A percentile compares a stretch with the other conserved stretches of the same genome.
Evolutionary conservation across 345 rosid genomes (phyloP).

Genomic region (Stellera chamaejasme): DNA sequence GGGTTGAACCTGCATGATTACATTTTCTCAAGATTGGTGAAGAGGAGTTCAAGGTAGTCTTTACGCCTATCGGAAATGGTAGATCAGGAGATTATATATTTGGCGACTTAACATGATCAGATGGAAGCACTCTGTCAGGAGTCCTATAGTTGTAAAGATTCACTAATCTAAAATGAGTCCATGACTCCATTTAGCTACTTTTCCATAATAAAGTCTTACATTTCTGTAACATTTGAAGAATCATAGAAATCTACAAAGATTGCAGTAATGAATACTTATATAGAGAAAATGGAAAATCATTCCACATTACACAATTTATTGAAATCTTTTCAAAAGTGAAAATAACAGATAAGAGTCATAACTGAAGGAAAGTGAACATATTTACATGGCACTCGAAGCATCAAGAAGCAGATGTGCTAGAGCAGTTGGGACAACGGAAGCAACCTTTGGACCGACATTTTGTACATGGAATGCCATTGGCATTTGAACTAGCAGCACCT

Average conservation of each 20-base stretch:
- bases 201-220: too few species aligned
- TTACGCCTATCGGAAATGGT: conserved; percentile 6
- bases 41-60: conserved; percentile 19
- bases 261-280: too few species aligned
- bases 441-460: conserved; percentile 65
- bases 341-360: too few species aligned
- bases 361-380: too few species aligned
- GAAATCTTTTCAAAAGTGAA: too few species aligned
- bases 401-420: conserved; percentile 22
- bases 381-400: not conserved
- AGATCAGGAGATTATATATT: conserved; percentile 12
- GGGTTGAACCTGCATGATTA: not conserved
- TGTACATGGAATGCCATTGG: conserved; percentile 31
- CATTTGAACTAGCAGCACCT: conserved; percentile 22
- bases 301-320: too few species aligned
- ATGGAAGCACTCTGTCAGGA: conserved; percentile 38
- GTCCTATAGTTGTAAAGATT: conserved; percentile 23
- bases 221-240: too few species aligned
- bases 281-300: too few species aligned
- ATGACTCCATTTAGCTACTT: too few species aligned
- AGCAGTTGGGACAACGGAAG: conserved; percentile 71
- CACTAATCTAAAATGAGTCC: too few species aligned
- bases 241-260: too few species aligned
- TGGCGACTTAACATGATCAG: conserved; percentile 31
- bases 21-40: not conserved